Evolutionary conservation across 106 monocot species (phyloP), one percentile per base, ranked within the genome.

Genomic region (Phalaenopsis aphrodite): DNA sequence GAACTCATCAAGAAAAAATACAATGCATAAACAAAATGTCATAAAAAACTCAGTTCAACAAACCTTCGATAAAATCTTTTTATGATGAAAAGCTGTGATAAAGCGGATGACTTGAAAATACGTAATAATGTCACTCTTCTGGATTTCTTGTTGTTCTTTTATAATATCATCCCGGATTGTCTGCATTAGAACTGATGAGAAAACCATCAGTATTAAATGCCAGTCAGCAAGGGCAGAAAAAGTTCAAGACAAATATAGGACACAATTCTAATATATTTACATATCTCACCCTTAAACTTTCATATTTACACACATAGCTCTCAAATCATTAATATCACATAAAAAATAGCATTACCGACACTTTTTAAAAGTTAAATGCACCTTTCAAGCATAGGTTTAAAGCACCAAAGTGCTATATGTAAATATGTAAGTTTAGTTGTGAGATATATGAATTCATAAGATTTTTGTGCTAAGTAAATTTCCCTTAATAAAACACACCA

Each of bases 101-200:
- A 99, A 99, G 47, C 81, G 84, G 77, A 84, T 89, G 86, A 91
- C 91, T 84, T 90, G 85, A 76, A 93, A 94, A 86, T 91, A 99
- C 18, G 82, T 78, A 16, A 87, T 82, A 61, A 94, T 78, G 79
- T 99, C 98, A 87, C 74, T 73, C 41, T 87, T 86, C 81, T 93
- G 91, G 83, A 99, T 81, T 38, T 85, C 87, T 7, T 77, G 89
- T 46, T 89, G 88, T 73, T 94, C 94, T 46, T 91, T 91, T 67
- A 55, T 84, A 81, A 94, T 94, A 82, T 99, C 94, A 65, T 91
- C 84, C 71, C 66, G 72, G 68, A 91, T 78, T 38, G 94, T 91
- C 89, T 94, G 89, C 98, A 99, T 99, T 48, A 99, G 72, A 84
- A 88, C 98, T 98, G 91, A 81, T 78, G 71, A 72, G 39, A 24